Conservation (phyloP, 306 rosid genomes). For the Gastrolobium bilobum region DNA sequence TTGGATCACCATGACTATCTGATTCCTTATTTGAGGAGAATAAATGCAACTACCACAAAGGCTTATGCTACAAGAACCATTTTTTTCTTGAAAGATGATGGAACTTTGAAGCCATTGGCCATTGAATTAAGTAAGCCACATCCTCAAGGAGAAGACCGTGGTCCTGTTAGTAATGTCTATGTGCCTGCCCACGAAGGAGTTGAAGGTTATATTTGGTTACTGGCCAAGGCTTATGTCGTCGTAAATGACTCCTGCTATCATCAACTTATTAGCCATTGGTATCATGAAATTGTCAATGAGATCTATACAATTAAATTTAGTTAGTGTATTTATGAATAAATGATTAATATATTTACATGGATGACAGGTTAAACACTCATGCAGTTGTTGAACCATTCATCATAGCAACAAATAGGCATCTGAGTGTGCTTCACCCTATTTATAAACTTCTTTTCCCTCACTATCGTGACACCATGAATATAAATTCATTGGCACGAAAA, state of each 20-base stretch:
- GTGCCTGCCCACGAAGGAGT: slow-evolving; percentile 67
- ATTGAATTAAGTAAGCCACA: slow-evolving; percentile 76
- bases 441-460: slow-evolving; percentile 53
- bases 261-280: slow-evolving; percentile 80
- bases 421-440: slow-evolving; percentile 56
- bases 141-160: slow-evolving; percentile 66
- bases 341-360: background rate
- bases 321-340: background rate
- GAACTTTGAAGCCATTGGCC: slow-evolving; percentile 78
- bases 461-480: slow-evolving; percentile 57
- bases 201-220: slow-evolving; percentile 64
- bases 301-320: background rate
- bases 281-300: slow-evolving; percentile 41
- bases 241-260: slow-evolving; percentile 70
- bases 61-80: slow-evolving; percentile 76
- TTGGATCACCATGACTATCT: slow-evolving; percentile 76
- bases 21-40: slow-evolving; percentile 68
- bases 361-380: slow-evolving; percentile 77
- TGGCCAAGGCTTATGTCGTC: slow-evolving; percentile 76
- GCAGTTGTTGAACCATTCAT: slow-evolving; percentile 74
- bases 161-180: slow-evolving; percentile 60
- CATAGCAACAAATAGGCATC: slow-evolving; percentile 55
- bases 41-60: slow-evolving; percentile 59
- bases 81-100: slow-evolving; percentile 67
- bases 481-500: slow-evolving; percentile 50